Base-by-base conservation (phyloP, 768 basidiomycete genomes). In the Tephrocybe sp. region DNA sequence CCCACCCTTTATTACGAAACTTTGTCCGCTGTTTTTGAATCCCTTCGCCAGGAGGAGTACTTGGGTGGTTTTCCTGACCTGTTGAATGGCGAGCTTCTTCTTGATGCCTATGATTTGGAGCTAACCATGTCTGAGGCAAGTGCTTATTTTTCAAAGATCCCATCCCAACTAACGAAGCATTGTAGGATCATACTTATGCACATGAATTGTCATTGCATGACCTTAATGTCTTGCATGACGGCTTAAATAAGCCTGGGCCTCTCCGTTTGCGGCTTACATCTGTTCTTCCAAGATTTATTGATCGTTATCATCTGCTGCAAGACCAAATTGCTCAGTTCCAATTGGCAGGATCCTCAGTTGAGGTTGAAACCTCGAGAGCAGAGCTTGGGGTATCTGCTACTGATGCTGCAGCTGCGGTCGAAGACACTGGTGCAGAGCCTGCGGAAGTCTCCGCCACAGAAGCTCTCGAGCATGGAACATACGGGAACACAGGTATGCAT, bases 1-100 rank as follows among this genome's bases (percentile, higher is more conserved):
- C 88, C 88, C 2, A 86, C 82, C 3, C 71, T 91, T 6, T 92
- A 88, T 65, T 91, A 90, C 58, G 88, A 90, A 63, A 83, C 88
- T 24, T 62, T 92, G 40, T 79, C 77, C 37, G 73, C 68, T 50
- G 79, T 90, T 17, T 90, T 91, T 59, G 85, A 85, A 49, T 85
- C 84, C 50, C 68, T 92, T 37, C 85, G 87, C 25, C 75, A 79
- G 60, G 86, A 90, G 50, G 76, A 80, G 42, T 63, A 70, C 48
- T 61, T 88, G 25, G 68, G 72, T 41, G 65, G 69, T 14, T 57
- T 81, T 6, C 68, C 75, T 25, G 74, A 79, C 26, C 64, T 82
- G 40, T 60, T 71, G 18, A 79, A 84, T 39, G 80, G 77, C 47
- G 89, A 91, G 66, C 70, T 92, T 21, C 68, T 83, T 30, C 63